Conservation (phyloP, 1,284 basidiomycete genomes). For the Phenoliferia sp. region DNA sequence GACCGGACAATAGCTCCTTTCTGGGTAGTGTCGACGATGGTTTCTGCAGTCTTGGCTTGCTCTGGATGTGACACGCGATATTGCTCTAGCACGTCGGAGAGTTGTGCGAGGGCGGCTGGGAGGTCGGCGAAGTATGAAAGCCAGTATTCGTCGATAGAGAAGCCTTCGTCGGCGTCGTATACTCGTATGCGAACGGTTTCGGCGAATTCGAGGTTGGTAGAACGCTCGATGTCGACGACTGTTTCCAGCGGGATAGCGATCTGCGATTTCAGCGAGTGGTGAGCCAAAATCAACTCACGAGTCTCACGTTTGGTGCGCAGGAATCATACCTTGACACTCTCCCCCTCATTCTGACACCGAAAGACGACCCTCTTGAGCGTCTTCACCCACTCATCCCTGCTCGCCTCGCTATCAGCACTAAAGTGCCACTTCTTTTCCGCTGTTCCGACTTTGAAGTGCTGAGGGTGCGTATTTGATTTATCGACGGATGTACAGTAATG, state of each 20-base stretch:
- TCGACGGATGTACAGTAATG: conserved; percentile 89
- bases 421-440: conserved; percentile 41
- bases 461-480: conserved; percentile 50
- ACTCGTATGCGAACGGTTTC: conserved; percentile 84
- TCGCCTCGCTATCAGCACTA: conserved; percentile 37
- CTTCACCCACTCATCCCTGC: conserved; percentile 68
- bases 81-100: conserved; percentile 62
- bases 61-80: conserved; percentile 38
- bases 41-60: conserved; percentile 38
- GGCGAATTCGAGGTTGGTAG: conserved; percentile 83
- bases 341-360: conserved; percentile 91
- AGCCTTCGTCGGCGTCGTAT: conserved; percentile 70
- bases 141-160: conserved; percentile 80
- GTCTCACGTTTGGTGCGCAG: too few species aligned
- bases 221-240: conserved; percentile 81
- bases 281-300: neutral
- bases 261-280: conserved; percentile 44
- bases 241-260: conserved; percentile 90
- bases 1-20: too few species aligned
- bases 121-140: conserved; percentile 86
- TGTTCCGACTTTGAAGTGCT: conserved; percentile 42
- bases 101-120: conserved; percentile 65
- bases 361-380: conserved; percentile 82
- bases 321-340: conserved; percentile 72
- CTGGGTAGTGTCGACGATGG: conserved; percentile 42